Conservation (phyloP, 305 asterid genomes). For the Solanum hybrid region DNA sequence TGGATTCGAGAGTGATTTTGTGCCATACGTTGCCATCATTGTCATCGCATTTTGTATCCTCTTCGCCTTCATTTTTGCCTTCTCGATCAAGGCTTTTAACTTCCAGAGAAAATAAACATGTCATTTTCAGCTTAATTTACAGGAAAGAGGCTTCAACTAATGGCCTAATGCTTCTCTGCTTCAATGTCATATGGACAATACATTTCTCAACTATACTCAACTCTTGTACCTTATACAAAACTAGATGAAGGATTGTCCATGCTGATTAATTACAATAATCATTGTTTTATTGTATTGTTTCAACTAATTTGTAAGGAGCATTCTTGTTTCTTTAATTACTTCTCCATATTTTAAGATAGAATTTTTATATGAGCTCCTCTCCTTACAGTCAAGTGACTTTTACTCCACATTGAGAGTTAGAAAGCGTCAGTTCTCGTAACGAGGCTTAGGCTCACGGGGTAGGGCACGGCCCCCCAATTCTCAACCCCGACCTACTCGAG, state of each 20-base stretch:
- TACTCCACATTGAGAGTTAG: neutral
- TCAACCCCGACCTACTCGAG: neutral
- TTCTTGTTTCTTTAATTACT: neutral
- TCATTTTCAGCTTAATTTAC: neutral
- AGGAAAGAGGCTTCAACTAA: neutral
- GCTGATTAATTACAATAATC: neutral
- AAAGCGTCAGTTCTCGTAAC: neutral
- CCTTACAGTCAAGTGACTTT: neutral
- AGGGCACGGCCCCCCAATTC: neutral
- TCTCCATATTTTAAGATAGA: neutral
- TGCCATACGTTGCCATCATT: constrained; percentile 12
- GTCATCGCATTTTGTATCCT: neutral
- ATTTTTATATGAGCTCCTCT: neutral
- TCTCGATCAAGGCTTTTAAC: constrained; percentile 8
- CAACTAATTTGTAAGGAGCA: neutral
- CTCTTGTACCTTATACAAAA: neutral
- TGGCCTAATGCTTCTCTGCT: neutral
- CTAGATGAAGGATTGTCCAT: neutral
- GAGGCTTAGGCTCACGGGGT: neutral
- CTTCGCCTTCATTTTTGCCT: constrained; percentile 10
- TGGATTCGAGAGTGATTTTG: constrained; percentile 6
- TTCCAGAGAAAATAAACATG: neutral
- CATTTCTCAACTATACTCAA: neutral
- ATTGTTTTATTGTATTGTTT: neutral
- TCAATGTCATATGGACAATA: neutral